Evolutionary conservation across 1,284 basidiomycete species (phyloP), one percentile per base, ranked within the genome.

Genomic region (Pyrrhoderma noxium): DNA sequence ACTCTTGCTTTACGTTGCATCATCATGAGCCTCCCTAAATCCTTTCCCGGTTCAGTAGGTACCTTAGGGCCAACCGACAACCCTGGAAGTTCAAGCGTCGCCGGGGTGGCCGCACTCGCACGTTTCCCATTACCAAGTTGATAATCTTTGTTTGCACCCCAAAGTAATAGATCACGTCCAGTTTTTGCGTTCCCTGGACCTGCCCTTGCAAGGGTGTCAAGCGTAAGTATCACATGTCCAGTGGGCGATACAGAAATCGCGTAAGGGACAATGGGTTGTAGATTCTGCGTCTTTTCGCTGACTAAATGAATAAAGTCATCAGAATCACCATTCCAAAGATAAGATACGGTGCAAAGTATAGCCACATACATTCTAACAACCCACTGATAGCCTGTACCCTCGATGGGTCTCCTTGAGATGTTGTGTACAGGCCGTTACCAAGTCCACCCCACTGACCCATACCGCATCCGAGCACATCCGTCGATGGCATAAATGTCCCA

Each of bases 111-210:
- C 7, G 85, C 62, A 62, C 86, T 91, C 3, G 82, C 76, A 51
- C 85, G 78, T 65, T 85, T 91, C 38, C 90, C 90, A 56, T 84
- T 93, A 3, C 93, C 94, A 4, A 94, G 75, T 66, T 94, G 88
- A 59, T 80, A 87, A 42, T 85, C 79, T 41, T 78, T 74, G 58
- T 87, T 88, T 52, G 74, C 74, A 8, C 86, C 84, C 82, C 83
- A 87, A 2, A 72, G 73, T 45, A 83, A 63, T 45, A 87, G 66
- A 63, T 89, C 85, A 49, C 74, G 74, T 21, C 81, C 78, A 2
- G 72, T 72, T 22, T 66, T 27, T 21, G 46, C 19, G 14, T 50
- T 57, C 25, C 67, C 67, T 3, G 70, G 66, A 4, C 76, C 76
- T 0, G 78, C 70, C 9, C 66, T 67, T 23, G 66, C 59, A 35